Base-by-base conservation (phyloP, 2,329 filamentous ascomycete species). In the Epichloe festucae region DNA sequence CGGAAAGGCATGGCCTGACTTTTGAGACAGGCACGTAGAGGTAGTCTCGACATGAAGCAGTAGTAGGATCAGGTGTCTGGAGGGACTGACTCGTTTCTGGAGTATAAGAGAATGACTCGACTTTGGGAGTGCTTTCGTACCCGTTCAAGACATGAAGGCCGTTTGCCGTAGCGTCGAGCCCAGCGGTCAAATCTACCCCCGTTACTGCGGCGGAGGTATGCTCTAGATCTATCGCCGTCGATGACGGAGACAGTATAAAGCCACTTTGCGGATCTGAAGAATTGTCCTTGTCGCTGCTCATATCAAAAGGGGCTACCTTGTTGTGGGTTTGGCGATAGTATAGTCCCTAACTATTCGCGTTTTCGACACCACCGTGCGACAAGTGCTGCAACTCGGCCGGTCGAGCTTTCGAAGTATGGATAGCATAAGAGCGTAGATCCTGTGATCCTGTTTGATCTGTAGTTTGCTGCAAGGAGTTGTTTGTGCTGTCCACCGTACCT, bases 341-440 rank as follows among this genome's bases (percentile, higher is more conserved):
- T 12, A 54, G 41, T n/a, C 42, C 52, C 38, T 48, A 42, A 17
- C 48, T 36, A 3, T 44, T 47, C 38, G 45, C 46, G 10, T 45
- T 10, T 10, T 46, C 27, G 15, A 17, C 21, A 35, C 49, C 50
- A 19, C 56, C 48, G 34, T 58, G 49, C 5, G 53, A 47, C 1
- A 53, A 49, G 35, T 58, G 45, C 15, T 56, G 41, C 5, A 57
- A 54, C 39, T 57, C 60, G 3, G 57, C 57, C 14, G 64, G 63
- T 4, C 58, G 59, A 34, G 60, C 55, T 36, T 67, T 65, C 15
- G 58, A 57, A 10, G 54, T 51, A 31, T 53, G 56, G 41, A 51
- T 58, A 27, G 63, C 59, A 5, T 57, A 61, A n/a, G 50, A 48
- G 19, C 55, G 52, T 12, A 19, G 14, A 38, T 38, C 11, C 5